phyloP scores from a whole-genome alignment of 192 early-diverging fungal species.

The Linnemannia hyalina region DNA sequence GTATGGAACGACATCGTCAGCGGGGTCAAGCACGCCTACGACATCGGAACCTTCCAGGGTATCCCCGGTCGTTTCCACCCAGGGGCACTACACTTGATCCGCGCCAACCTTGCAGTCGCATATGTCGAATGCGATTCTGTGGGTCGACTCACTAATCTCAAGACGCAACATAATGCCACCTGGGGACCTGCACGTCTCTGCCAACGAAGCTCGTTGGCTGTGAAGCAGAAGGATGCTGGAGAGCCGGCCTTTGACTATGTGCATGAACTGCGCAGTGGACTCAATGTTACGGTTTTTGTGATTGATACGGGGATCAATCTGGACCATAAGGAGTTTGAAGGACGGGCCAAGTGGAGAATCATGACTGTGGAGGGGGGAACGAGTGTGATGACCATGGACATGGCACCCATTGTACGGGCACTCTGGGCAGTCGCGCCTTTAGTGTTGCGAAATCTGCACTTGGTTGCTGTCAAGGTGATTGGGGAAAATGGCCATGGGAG shows the following conservation, averaged over 20 bases:
- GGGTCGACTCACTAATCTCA: constrained; percentile 80
- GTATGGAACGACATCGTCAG: constrained; percentile 26
- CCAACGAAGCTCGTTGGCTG: constrained; percentile 2
- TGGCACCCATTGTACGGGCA: constrained; percentile 64
- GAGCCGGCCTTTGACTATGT: constrained; percentile 34
- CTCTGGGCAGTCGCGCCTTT: constrained; percentile 63
- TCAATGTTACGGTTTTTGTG: constrained; percentile 60
- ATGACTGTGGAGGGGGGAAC: constrained; percentile 44
- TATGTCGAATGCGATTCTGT: constrained; percentile 75
- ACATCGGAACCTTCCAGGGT: constrained; percentile 23
- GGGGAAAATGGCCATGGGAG: constrained; percentile 27
- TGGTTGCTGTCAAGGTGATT: constrained; percentile 78
- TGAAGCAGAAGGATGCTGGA: constrained; percentile 50
- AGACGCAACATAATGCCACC: constrained; percentile 72
- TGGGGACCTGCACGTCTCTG: constrained; percentile 90
- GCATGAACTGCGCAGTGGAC: constrained; percentile 15
- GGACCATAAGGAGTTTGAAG: constrained; percentile 62
- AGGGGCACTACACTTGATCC: constrained; percentile 36
- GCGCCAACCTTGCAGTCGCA: constrained; percentile 66
- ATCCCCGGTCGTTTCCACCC: constrained; percentile 30
- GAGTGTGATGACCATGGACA: constrained; percentile 65
- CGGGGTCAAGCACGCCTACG: constrained; percentile 34
- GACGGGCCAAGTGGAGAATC: constrained; percentile 60
- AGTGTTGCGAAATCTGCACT: constrained; percentile 82
- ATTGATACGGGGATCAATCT: constrained; percentile 67